A percentile compares a stretch with the other conserved stretches of the same genome.
Evolutionary conservation across 2,329 filamentous ascomycete species (phyloP).

Genomic region (Xylaria sp.): DNA sequence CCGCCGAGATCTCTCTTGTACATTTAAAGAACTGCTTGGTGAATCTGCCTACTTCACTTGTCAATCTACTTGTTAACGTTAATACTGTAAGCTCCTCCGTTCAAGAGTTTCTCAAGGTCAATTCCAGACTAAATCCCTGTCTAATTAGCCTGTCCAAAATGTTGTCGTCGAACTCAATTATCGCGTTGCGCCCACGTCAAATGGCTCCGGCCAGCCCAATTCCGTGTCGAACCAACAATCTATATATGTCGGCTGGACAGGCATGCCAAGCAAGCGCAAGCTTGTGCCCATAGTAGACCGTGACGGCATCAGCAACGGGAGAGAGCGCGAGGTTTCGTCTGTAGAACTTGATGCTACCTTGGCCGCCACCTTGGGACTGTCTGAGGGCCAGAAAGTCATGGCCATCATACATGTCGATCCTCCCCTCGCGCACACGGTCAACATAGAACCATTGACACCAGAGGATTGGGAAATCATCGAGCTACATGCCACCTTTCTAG

Average conservation of each 20-base stretch:
- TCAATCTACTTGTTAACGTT: slow-evolving; percentile 85
- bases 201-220: slow-evolving; percentile 55
- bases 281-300: slow-evolving; percentile 77
- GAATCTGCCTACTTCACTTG: slow-evolving; percentile 87
- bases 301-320: slow-evolving; percentile 74
- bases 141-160: slow-evolving; percentile 84
- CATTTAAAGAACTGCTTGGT: slow-evolving; percentile 95
- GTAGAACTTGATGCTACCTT: slow-evolving; percentile 91
- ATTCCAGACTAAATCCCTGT: slow-evolving; percentile 20
- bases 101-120: background rate
- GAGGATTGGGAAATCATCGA: slow-evolving; percentile 99
- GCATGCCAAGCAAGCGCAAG: slow-evolving; percentile 93
- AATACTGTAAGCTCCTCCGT: slow-evolving; percentile 76
- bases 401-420: slow-evolving; percentile 85
- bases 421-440: slow-evolving; percentile 89
- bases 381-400: slow-evolving; percentile 82
- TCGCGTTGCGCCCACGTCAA: slow-evolving; percentile 62
- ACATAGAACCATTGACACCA: slow-evolving; percentile 94
- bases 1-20: slow-evolving; percentile 85
- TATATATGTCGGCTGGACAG: slow-evolving; percentile 94
- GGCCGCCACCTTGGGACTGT: slow-evolving; percentile 78
- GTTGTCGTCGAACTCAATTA: slow-evolving; percentile 92
- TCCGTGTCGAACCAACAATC: slow-evolving; percentile 69
- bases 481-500: slow-evolving; percentile 93
- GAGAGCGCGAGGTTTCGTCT: slow-evolving; percentile 79